These are phyloP conservation scores for Cladobotryum protrusum DNA, from an alignment of 2,329 filamentous ascomycete species.

Conservation along the genomic window DNA sequence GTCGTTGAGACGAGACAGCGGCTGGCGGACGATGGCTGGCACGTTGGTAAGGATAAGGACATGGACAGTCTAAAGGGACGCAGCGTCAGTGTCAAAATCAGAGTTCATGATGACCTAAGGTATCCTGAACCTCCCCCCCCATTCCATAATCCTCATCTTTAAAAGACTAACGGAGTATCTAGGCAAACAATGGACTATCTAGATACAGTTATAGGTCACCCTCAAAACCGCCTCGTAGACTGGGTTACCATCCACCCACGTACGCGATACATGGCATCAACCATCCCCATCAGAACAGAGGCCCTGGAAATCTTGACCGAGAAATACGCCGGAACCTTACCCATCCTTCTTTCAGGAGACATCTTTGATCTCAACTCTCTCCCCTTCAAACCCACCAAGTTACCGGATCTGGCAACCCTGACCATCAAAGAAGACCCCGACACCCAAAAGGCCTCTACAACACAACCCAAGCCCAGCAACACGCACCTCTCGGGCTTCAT, in stretches of 20 bases:
- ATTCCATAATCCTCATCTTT: neutral
- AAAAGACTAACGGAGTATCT: neutral
- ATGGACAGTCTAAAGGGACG: constrained; percentile 39
- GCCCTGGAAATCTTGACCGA: constrained; percentile 51
- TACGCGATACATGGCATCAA: constrained; percentile 55
- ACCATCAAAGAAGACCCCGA: constrained; percentile 18
- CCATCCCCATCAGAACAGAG: constrained; percentile 54
- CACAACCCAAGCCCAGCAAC: constrained; percentile 28
- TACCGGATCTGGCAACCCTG: constrained; percentile 27
- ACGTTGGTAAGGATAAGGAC: constrained; percentile 38
- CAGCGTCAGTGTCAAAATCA: constrained; percentile 65
- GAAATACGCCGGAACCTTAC: constrained; percentile 48
- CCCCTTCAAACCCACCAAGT: constrained; percentile 31
- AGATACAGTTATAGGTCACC: constrained; percentile 51
- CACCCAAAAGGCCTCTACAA: neutral
- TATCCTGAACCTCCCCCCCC: constrained; percentile 15
- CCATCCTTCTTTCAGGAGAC: constrained; percentile 63
- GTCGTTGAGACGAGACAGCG: constrained; percentile 49
- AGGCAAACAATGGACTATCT: constrained; percentile 57
- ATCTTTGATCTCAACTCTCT: constrained; percentile 52
- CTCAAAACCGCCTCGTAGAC: constrained; percentile 49
- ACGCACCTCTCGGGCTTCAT: constrained; percentile 57
- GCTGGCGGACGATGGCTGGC: constrained; percentile 49
- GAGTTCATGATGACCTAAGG: constrained; percentile 59
- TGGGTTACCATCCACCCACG: constrained; percentile 66